These are phyloP conservation scores for Stevia rebaudiana DNA, from an alignment of 140 eudicot genomes.

Conservation along the genomic window DNA sequence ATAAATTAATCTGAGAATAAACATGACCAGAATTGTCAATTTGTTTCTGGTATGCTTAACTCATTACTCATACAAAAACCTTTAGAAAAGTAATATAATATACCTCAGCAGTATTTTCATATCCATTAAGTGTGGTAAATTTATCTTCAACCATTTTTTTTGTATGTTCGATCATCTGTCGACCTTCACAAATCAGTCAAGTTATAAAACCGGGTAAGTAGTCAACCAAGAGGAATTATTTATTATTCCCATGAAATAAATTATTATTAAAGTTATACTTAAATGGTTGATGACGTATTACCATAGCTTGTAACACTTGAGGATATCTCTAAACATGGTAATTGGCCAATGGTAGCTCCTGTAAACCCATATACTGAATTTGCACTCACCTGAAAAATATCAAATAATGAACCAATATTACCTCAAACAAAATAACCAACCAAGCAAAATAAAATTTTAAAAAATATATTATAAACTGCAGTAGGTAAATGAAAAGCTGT, in stretches of 20 bases:
- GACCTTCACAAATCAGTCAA: constrained; percentile 49
- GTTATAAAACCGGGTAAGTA: constrained; percentile 8
- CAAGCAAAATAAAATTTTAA: neutral
- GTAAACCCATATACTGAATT: constrained; percentile 99
- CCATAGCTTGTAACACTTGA: constrained; percentile 99
- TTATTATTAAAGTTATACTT: neutral
- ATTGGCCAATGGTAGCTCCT: constrained; percentile 95
- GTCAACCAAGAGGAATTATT: constrained; percentile 13
- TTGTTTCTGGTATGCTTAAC: constrained; percentile 3
- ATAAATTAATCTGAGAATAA: neutral
- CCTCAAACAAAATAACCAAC: neutral
- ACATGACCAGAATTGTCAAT: neutral
- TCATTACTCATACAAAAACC: constrained; percentile 1
- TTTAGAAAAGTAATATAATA: neutral
- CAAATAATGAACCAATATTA: constrained; percentile 3
- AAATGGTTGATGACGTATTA: constrained; percentile 31
- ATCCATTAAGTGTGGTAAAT: constrained; percentile 64
- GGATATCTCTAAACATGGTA: constrained; percentile 96
- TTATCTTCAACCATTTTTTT: constrained; percentile 92
- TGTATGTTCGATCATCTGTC: constrained; percentile 98
- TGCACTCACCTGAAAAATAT: constrained; percentile 74
- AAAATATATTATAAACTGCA: constrained; percentile 13
- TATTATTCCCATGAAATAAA: neutral
- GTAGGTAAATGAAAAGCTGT: neutral
- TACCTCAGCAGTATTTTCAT: constrained; percentile 96